Evolutionary conservation across 306 rosid genomes (phyloP).

Genomic region (Dalbergia cochinchinensis): DNA sequence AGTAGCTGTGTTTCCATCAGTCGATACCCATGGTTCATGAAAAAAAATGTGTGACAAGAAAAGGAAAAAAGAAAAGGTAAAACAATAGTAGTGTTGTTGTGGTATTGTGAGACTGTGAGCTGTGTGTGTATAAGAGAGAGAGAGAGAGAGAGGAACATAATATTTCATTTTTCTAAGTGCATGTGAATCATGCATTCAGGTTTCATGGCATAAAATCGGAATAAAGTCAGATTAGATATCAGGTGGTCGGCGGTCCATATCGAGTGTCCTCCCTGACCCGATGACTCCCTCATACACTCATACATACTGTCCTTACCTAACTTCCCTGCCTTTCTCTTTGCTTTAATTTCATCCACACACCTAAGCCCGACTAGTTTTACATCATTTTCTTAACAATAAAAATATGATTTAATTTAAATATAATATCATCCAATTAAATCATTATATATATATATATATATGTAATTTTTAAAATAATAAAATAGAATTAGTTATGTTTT

Average conservation of each 20-base stretch:
- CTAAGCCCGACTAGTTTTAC: not conserved
- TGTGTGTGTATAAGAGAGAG: not conserved
- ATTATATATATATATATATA: no score
- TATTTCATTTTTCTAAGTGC: constrained; percentile 23
- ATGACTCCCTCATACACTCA: not conserved
- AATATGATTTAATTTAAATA: no score
- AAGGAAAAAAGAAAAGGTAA: not conserved
- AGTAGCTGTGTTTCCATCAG: no score
- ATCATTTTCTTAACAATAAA: no score
- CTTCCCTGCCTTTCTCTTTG: constrained; percentile 5
- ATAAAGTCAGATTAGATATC: constrained; percentile 44
- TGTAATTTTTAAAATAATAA: no score
- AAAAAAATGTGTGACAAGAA: no score
- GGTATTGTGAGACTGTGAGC: not conserved
- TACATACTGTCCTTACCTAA: constrained; percentile 32
- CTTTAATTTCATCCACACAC: constrained; percentile 34
- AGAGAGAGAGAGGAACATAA: not conserved
- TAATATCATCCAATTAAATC: no score
- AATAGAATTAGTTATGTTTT: no score
- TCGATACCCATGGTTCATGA: no score
- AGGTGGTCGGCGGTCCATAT: constrained; percentile 51
- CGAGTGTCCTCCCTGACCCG: not conserved
- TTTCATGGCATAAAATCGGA: constrained; percentile 41
- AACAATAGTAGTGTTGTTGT: not conserved
- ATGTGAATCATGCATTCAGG: constrained; percentile 45